Conservation (phyloP, 176 grass and related monocot species). For the Cenchrus americanus region DNA sequence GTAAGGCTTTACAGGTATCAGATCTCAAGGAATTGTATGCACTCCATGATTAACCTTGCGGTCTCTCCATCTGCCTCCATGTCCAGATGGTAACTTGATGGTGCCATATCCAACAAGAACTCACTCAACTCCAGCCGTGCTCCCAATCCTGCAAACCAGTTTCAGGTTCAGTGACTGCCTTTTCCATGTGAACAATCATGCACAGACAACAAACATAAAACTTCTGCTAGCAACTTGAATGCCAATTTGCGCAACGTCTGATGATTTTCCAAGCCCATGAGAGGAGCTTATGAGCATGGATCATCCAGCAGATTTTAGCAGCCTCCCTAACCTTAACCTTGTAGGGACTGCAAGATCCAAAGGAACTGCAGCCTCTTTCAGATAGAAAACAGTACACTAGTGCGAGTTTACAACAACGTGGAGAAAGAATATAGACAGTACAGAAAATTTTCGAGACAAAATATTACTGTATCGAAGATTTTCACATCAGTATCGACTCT, state of each 20-base stretch:
- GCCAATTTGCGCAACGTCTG: not conserved
- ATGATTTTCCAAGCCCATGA: slow-evolving; percentile 37
- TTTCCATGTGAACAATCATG: not conserved
- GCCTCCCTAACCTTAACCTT: slow-evolving; percentile 58
- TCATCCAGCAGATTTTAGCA: slow-evolving; percentile 53
- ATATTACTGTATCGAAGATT: slow-evolving; percentile 27
- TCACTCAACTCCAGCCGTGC: slow-evolving; percentile 58
- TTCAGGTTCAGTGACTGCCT: slow-evolving; percentile 33
- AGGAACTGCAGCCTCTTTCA: slow-evolving; percentile 50
- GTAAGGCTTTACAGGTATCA: slow-evolving; percentile 51
- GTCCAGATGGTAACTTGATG: slow-evolving; percentile 2
- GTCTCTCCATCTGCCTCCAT: slow-evolving; percentile 22
- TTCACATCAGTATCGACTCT: slow-evolving; percentile 73
- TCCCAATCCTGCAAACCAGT: slow-evolving; percentile 51
- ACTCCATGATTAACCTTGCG: slow-evolving; percentile 33
- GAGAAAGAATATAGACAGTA: slow-evolving; percentile 20
- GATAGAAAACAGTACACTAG: slow-evolving; percentile 39
- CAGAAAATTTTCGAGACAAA: slow-evolving; percentile 33
- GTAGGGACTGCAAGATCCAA: slow-evolving; percentile 58
- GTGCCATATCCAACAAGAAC: slow-evolving; percentile 18
- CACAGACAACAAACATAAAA: not conserved
- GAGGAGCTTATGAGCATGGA: slow-evolving; percentile 48
- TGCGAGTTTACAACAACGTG: slow-evolving; percentile 21
- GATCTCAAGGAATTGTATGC: slow-evolving; percentile 47
- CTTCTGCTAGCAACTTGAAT: slow-evolving; percentile 12